These are phyloP conservation scores for Fusarium palustre DNA, from an alignment of 2,329 filamentous ascomycete species.

Conservation along the genomic window DNA sequence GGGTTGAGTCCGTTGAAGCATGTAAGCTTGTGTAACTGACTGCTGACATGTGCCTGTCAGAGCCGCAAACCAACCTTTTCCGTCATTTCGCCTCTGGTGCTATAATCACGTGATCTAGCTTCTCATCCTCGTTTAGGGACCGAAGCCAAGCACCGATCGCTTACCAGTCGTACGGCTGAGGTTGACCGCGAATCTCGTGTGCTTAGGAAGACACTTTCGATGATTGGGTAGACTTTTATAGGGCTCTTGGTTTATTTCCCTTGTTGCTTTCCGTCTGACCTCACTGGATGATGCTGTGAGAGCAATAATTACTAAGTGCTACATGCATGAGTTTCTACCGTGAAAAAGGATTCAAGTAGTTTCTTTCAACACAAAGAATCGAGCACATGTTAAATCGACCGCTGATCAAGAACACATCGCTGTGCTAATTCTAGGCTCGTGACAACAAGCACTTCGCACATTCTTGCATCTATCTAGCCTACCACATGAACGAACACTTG, in stretches of 20 bases:
- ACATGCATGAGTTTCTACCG: not conserved
- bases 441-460: not conserved
- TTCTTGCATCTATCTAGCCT: no score
- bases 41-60: not conserved
- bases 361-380: not conserved
- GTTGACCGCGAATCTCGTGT: not conserved
- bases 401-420: not conserved
- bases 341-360: not conserved
- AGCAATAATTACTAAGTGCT: no score
- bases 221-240: not conserved
- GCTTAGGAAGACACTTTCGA: not conserved
- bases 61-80: conserved; percentile 10
- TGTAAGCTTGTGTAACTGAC: not conserved
- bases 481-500: not conserved
- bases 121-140: not conserved
- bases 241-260: not conserved
- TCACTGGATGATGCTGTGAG: not conserved
- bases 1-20: not conserved
- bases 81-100: not conserved
- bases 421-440: not conserved
- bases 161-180: not conserved
- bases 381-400: not conserved
- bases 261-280: not conserved
- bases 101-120: not conserved
- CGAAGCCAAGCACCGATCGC: not conserved